These are phyloP conservation scores for Stachybotrys echinatus DNA, from an alignment of 2,329 filamentous ascomycete genomes.

Conservation along the genomic window DNA sequence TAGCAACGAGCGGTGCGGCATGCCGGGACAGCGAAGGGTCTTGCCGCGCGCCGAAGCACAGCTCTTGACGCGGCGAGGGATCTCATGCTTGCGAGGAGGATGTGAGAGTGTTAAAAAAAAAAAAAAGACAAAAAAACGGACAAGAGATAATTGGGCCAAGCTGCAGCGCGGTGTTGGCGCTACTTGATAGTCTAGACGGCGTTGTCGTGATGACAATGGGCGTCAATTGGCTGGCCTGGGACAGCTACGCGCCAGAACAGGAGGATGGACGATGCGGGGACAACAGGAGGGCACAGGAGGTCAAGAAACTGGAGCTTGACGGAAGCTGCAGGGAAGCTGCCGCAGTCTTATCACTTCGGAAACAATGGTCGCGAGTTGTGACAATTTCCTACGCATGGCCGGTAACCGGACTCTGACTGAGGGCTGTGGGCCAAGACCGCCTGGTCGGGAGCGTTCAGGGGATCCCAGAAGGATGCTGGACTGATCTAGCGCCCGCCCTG, in stretches of 20 bases:
- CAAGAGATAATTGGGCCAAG: no score
- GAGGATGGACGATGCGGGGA: background rate
- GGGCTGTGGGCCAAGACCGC: background rate
- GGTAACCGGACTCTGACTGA: background rate
- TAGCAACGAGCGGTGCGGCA: slow-evolving; percentile 31
- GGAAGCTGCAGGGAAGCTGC: background rate
- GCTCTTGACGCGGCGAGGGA: slow-evolving; percentile 16
- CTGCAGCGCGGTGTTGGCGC: no score
- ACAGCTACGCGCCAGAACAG: background rate
- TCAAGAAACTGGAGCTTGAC: background rate
- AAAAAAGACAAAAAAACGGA: background rate
- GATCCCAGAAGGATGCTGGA: background rate
- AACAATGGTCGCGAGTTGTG: background rate
- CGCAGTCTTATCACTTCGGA: background rate
- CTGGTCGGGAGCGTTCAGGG: background rate
- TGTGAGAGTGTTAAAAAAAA: background rate
- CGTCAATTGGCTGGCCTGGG: background rate
- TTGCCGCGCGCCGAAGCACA: slow-evolving; percentile 28
- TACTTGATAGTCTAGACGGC: background rate
- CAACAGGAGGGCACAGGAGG: no score
- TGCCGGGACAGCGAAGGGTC: slow-evolving; percentile 29
- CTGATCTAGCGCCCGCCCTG: background rate
- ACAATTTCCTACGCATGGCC: background rate
- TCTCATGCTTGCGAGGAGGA: slow-evolving; percentile 18
- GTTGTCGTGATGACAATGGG: background rate